Evolutionary conservation across 2,329 filamentous ascomycete species (phyloP).

Genomic region (Paracoccidioides brasiliensis): DNA sequence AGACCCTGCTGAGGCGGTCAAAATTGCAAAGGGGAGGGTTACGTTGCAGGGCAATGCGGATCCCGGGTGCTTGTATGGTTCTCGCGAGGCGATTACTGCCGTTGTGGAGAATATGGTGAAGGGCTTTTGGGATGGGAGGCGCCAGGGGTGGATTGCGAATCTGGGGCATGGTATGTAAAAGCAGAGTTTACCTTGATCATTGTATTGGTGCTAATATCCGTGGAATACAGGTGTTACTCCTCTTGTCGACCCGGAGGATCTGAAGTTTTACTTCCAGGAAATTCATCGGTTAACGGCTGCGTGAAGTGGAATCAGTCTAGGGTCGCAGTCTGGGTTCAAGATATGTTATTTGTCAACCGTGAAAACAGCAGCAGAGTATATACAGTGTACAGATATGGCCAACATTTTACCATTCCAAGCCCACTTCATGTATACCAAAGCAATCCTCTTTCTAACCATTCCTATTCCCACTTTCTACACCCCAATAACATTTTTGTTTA

Average conservation of each 20-base stretch:
- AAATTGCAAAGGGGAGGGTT: slow-evolving; percentile 62
- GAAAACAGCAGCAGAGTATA: not conserved
- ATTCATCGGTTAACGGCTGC: slow-evolving; percentile 52
- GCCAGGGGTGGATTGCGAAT: slow-evolving; percentile 85
- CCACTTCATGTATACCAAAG: not conserved
- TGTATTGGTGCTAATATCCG: not conserved
- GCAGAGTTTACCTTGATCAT: slow-evolving; percentile 5
- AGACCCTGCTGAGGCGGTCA: slow-evolving; percentile 71
- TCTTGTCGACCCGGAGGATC: slow-evolving; percentile 80
- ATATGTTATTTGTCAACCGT: not conserved
- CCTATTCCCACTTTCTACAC: slow-evolving; percentile 19
- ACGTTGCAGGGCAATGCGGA: slow-evolving; percentile 93
- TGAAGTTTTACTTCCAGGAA: slow-evolving; percentile 90
- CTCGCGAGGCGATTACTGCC: slow-evolving; percentile 63
- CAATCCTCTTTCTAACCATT: not conserved
- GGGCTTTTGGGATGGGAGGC: slow-evolving; percentile 70
- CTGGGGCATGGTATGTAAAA: slow-evolving; percentile 70
- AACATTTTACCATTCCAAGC: not conserved
- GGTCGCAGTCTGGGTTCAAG: not conserved
- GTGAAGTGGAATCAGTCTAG: not conserved
- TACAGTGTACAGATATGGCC: not conserved
- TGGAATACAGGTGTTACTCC: slow-evolving; percentile 64
- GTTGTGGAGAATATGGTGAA: slow-evolving; percentile 76
- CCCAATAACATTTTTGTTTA: slow-evolving; percentile 48
- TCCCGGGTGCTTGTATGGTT: slow-evolving; percentile 82